Base-by-base conservation (phyloP, 1,139 yeast genomes). In the Debaryomycetaceae sp. region DNA sequence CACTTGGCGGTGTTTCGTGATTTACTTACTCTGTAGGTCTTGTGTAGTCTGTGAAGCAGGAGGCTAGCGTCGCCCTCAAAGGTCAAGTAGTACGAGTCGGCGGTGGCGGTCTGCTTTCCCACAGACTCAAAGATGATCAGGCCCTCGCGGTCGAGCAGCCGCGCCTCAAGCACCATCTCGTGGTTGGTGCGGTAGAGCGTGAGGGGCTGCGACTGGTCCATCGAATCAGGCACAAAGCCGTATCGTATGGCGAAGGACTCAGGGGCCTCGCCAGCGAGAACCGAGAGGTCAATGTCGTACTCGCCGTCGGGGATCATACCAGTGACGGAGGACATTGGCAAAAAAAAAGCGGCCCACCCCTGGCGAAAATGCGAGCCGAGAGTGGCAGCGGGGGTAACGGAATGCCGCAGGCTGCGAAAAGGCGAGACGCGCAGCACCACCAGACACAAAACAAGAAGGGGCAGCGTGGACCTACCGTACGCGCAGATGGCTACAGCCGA, bases 261-360 rank as follows among this genome's bases (percentile, higher is more conserved):
- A 38, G 37, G 9, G 29, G 34, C 21, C 38, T 37, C 32, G 11
- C 42, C 46, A 26, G 47, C 34, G 12, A 63, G 45, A n/a, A 46
- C 53, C 23, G 57, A 47, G 23, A 65, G 42, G 37, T 66, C 72
- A 28, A 67, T 55, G 25, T 63, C 71, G 40, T 67, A 67, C 40
- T 67, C 74, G 11, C 74, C 74, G 45, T 67, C 71, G 8, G 65
- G 60, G 27, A 62, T 42, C n/a, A n/a, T n/a, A n/a, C n/a, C n/a
- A n/a, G n/a, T n/a, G n/a, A n/a, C n/a, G n/a, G n/a, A n/a, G 10
- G 50, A 42, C 63, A 58, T 58, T 11, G 28, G 8, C 10, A 6
- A 23, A 23, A 23, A 10, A 10, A 7, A 23, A 19, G 10, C 21
- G n/a, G 21, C 21, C 21, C 10, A 19, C n/a, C 21, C 17, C 9